Conservation (phyloP, 306 rosid species). For the Vigna nakashimae region DNA sequence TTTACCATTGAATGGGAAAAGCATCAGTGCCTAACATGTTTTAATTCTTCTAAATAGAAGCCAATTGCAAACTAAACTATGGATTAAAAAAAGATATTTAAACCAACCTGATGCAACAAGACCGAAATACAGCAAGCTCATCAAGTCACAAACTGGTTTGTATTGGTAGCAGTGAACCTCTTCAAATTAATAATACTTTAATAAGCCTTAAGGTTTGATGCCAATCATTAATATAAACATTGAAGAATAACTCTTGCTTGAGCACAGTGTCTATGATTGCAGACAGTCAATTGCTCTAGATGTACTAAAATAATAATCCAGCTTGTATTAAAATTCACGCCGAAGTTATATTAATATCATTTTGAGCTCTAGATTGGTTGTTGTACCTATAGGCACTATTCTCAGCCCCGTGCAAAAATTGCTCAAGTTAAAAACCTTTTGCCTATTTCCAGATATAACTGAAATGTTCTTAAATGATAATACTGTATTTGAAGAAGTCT, state of each 20-base stretch:
- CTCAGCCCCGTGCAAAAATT: neutral
- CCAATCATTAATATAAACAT: conserved; percentile 21
- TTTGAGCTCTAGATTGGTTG: conserved; percentile 5
- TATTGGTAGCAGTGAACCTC: conserved; percentile 15
- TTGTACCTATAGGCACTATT: neutral
- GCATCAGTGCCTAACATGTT: conserved; percentile 15
- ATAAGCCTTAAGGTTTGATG: conserved; percentile 14
- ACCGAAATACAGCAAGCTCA: neutral
- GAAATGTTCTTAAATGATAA: conserved; percentile 26
- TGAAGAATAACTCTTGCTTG: neutral
- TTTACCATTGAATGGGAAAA: conserved; percentile 29
- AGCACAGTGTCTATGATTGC: neutral
- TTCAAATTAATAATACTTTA: neutral
- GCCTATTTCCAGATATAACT: conserved; percentile 5
- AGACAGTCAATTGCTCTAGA: neutral
- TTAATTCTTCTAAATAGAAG: conserved; percentile 37
- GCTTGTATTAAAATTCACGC: neutral
- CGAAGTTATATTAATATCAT: neutral
- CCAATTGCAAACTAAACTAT: conserved; percentile 22
- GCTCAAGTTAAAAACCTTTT: conserved; percentile 12
- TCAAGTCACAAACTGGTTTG: conserved; percentile 9
- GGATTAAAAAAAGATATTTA: conserved; percentile 26
- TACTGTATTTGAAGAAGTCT: conserved; percentile 86
- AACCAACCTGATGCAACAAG: conserved; percentile 19
- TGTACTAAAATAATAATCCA: neutral